phyloP scores from a whole-genome alignment of 2,329 filamentous ascomycete species.

The Alternaria angustiovoidea region DNA sequence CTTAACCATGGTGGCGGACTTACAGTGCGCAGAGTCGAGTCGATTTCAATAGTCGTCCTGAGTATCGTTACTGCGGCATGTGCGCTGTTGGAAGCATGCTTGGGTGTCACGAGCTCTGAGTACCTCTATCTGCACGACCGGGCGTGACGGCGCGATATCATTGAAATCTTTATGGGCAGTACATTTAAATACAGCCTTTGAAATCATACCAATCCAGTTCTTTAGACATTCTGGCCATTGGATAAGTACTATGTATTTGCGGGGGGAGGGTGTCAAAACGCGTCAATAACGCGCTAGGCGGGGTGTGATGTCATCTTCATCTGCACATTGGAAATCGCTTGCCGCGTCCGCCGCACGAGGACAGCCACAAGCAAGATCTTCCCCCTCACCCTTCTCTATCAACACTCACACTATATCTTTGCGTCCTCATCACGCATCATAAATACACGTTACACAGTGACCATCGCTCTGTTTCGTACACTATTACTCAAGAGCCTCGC shows the following conservation, averaged over 20 bases:
- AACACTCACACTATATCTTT: background rate
- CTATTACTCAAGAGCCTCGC: background rate
- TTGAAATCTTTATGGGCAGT: background rate
- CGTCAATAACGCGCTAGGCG: background rate
- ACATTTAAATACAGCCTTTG: background rate
- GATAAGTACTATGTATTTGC: background rate
- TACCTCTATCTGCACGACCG: background rate
- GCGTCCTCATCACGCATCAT: fast-evolving
- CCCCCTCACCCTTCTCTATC: background rate
- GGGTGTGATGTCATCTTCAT: background rate
- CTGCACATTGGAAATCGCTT: background rate
- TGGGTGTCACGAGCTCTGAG: too few relatives aligned
- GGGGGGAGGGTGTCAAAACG: background rate
- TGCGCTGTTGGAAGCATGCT: background rate
- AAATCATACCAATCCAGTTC: too few relatives aligned
- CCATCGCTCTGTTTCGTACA: background rate
- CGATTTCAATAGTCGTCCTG: background rate
- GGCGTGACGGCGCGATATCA: background rate
- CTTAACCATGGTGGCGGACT: background rate
- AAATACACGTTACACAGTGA: background rate
- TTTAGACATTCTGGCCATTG: background rate
- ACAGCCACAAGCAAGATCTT: background rate
- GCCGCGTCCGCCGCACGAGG: too few relatives aligned
- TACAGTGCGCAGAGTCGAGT: background rate
- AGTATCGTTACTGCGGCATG: background rate